Conservation (phyloP, 257 asterid species). For the Petrea volubilis region DNA sequence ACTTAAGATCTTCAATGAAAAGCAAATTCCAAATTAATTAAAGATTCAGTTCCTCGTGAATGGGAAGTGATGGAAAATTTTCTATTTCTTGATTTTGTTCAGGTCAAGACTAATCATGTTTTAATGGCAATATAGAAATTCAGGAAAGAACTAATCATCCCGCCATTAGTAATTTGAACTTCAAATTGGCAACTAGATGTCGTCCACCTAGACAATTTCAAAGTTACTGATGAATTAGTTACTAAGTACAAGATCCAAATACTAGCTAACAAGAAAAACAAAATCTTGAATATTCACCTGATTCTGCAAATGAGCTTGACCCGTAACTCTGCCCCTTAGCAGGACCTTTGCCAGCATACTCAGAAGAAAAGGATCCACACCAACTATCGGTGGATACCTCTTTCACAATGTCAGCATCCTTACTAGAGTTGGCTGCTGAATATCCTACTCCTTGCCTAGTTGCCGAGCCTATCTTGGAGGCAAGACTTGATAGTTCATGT, state of each 20-base stretch:
- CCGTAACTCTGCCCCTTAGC: background rate
- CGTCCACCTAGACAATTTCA: background rate
- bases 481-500: background rate
- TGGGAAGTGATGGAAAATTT: background rate
- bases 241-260: slow-evolving; percentile 5
- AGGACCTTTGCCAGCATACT: slow-evolving; percentile 5
- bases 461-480: slow-evolving; percentile 11
- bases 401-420: slow-evolving; percentile 3
- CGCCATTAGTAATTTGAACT: too few relatives aligned
- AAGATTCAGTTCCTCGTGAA: too few relatives aligned
- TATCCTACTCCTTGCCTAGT: background rate
- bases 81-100: background rate
- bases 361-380: slow-evolving; percentile 1
- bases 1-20: background rate
- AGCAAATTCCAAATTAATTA: too few relatives aligned
- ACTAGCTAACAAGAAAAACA: background rate
- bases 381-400: background rate
- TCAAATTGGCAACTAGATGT: background rate
- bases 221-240: background rate
- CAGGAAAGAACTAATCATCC: too few relatives aligned
- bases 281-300: slow-evolving; percentile 18
- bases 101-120: background rate
- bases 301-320: slow-evolving; percentile 18
- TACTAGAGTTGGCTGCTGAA: background rate
- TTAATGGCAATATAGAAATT: too few relatives aligned